phyloP scores from a whole-genome alignment of 2,329 filamentous ascomycete species.

The Botryotinia globosa region DNA sequence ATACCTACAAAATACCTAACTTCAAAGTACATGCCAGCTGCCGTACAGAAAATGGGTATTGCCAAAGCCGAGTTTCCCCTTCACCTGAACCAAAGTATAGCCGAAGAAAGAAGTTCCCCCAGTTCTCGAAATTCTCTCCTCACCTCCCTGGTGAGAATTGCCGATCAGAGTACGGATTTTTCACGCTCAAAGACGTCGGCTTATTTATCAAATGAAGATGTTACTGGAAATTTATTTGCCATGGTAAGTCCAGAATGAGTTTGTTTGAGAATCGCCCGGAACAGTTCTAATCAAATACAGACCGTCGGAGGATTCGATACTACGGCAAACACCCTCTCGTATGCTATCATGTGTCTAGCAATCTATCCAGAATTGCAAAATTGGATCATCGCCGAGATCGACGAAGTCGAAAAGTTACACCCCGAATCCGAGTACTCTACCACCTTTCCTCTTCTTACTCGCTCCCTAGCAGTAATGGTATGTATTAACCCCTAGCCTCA shows the following conservation, averaged over 20 bases:
- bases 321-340: conserved; percentile 50
- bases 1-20: conserved; percentile 2
- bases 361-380: conserved; percentile 49
- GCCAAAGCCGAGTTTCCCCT: conserved; percentile 2
- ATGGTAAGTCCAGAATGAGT: conserved; percentile 34
- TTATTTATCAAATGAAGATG: conserved; percentile 22
- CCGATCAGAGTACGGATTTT: conserved; percentile 14
- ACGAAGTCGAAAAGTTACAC: not conserved
- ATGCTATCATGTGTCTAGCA: conserved; percentile 47
- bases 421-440: conserved; percentile 17
- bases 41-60: not conserved
- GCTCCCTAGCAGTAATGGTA: conserved; percentile 39
- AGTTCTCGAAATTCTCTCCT: conserved; percentile 20
- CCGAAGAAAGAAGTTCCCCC: conserved; percentile 20
- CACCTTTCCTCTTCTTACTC: conserved; percentile 21
- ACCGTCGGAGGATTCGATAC: conserved; percentile 49
- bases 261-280: not conserved
- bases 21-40: not conserved
- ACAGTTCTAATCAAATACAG: not conserved
- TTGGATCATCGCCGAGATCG: conserved; percentile 51
- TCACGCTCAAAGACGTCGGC: not conserved
- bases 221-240: conserved; percentile 22
- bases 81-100: not conserved
- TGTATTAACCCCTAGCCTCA: not conserved
- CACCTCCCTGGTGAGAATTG: conserved; percentile 5